Evolutionary conservation across 495 filamentous ascomycete genomes (phyloP).

Genomic region (Letharia columbiana): DNA sequence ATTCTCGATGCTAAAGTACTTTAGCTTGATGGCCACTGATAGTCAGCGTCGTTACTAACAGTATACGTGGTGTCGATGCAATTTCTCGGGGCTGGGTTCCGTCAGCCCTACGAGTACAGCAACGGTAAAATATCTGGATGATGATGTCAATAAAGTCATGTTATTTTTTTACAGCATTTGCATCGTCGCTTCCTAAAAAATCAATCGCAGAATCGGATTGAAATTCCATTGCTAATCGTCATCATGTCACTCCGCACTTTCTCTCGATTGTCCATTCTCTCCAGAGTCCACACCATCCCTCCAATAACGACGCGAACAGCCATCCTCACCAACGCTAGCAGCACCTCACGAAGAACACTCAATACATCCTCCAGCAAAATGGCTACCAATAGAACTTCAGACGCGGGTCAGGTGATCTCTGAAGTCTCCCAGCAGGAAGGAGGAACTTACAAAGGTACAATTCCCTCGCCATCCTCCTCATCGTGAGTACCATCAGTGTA

Average conservation of each 20-base stretch:
- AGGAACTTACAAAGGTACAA: slow-evolving; percentile 27
- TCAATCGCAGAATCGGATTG: neutral
- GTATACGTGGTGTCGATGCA: neutral
- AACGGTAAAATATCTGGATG: neutral
- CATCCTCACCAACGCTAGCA: neutral
- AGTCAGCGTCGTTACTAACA: too few species aligned
- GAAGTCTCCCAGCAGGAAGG: slow-evolving; percentile 30
- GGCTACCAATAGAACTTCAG: slow-evolving; percentile 10
- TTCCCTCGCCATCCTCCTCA: neutral
- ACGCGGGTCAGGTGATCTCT: slow-evolving; percentile 26
- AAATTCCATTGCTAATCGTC: neutral
- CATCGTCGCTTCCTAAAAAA: neutral
- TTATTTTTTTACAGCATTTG: neutral
- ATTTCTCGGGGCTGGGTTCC: neutral
- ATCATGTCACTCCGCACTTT: neutral
- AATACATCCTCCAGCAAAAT: slow-evolving; percentile 8
- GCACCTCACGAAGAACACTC: slow-evolving; percentile 2
- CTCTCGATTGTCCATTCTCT: neutral
- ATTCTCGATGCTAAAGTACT: too few species aligned
- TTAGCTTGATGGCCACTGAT: too few species aligned
- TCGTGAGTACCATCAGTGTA: neutral
- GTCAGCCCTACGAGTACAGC: neutral
- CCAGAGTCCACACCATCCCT: neutral
- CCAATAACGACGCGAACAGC: neutral
- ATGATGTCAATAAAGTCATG: neutral